Conservation (phyloP, 2,329 filamentous ascomycete species). For the Mycosphaerella sp. region DNA sequence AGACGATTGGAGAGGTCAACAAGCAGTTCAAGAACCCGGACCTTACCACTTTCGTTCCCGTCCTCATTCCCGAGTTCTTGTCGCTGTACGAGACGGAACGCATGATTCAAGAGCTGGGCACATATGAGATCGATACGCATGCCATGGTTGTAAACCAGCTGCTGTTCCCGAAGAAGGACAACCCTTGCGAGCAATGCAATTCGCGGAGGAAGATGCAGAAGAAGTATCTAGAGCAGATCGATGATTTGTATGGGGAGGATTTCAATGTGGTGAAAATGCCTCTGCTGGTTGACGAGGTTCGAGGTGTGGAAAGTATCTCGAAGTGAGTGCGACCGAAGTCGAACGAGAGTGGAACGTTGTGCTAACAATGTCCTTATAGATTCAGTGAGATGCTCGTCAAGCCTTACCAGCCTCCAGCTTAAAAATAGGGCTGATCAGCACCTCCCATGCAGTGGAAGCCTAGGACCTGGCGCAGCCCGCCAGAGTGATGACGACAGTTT, state of each 20-base stretch:
- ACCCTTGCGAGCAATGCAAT: constrained; percentile 90
- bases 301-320: constrained; percentile 89
- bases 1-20: constrained; percentile 94
- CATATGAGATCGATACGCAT: constrained; percentile 93
- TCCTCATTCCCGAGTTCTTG: constrained; percentile 96
- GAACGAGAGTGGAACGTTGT: not conserved
- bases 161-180: constrained; percentile 80
- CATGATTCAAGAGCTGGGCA: constrained; percentile 96
- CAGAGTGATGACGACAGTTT: not conserved
- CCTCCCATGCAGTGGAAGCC: too few relatives aligned
- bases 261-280: constrained; percentile 99
- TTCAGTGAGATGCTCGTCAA: constrained; percentile 80
- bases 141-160: constrained; percentile 98
- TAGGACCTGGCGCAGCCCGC: not conserved
- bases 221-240: constrained; percentile 98
- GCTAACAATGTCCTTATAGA: constrained; percentile 29
- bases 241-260: constrained; percentile 91
- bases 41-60: constrained; percentile 94
- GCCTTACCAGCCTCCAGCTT: constrained; percentile 62
- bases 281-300: constrained; percentile 86
- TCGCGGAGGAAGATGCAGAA: constrained; percentile 96
- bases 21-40: constrained; percentile 96
- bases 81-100: constrained; percentile 97
- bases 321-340: constrained; percentile 41
- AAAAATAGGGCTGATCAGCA: not conserved